Evolutionary conservation across 176 grass and related monocot species (phyloP), one percentile per base, ranked within the genome.

Genomic region (Juncus effusus): DNA sequence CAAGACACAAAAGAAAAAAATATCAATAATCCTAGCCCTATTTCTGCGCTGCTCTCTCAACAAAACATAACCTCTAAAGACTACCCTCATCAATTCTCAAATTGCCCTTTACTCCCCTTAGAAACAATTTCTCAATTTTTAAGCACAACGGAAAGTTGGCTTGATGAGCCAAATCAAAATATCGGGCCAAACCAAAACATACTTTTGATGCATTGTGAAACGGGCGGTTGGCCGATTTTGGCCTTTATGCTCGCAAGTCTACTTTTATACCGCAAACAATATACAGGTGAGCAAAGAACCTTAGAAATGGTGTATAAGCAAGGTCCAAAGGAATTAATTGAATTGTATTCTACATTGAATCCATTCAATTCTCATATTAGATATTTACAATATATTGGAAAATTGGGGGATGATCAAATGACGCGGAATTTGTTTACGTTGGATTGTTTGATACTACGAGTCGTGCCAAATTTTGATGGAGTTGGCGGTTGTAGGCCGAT

Each of bases 211-310:
- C 93, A 97, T 69, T 97, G 93, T 63, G 88, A 97, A 78, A 80
- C 64, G 70, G 93, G 88, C 13, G 93, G 88, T 56, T 97, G 93
- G 93, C 88, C 88, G 0, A 75, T 92, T 42, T 72, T 97, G 74
- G 88, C 93, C 15, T 97, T 97, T 79, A 92, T 97, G 93, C 85
- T 97, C 76, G 93, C 88, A 59, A 78, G 82, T 76, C 93, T 97
- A 71, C 67, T 97, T 51, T 40, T 97, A 16, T 89, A 92, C 19
- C 79, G 85, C 67, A 91, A 81, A 59, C 93, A 97, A 15, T 97
- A 92, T 60, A 92, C 77, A 2, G 88, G 88, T 8, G 93, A 97
- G 51, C 88, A 92, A 74, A 89, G 82, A 77, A 97, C 93, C 54
- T 80, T 97, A 44, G 88, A 92, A 78, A 92, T 92, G 82, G 85